Evolutionary conservation across 352 stramenopile genomes (phyloP), one percentile per base, ranked within the genome.

Genomic region (Pilasporangium apinafurcum): DNA sequence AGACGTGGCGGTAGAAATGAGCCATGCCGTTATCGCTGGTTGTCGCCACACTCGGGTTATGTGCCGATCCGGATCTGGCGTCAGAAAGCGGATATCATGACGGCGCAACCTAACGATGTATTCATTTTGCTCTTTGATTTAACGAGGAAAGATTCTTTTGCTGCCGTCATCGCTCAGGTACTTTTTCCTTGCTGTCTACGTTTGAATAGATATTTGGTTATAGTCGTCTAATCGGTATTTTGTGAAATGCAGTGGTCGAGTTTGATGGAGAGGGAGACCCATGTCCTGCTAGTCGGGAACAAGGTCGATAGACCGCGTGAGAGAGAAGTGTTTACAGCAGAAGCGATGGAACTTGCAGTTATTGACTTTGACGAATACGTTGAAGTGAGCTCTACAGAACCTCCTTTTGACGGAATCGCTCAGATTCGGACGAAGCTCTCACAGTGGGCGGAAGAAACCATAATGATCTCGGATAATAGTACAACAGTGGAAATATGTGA

Each of bases 51-150:
- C 31, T 14, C 13, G 35, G 24, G 6, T 14, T n/a, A 24, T 26
- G 34, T 16, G 8, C 14, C 16, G 28, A 28, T 65, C 16, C 20
- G 32, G 17, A 33, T 62, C 37, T 39, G 52, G 9, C 40, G 41
- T 34, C 32, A 53, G 20, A 52, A 39, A 6, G 25, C 21, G 22
- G 35, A 53, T 18, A 34, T 54, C 35, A 37, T 22, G 29, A 22
- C 40, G 4, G 50, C 14, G n/a, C 16, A 38, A 54, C 29, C 48
- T 12, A 17, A 62, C 38, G 40, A n/a, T 12, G 53, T 78, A 8
- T 33, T 81, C 17, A 54, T 86, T 31, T 41, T 86, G 8, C 44
- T 83, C 14, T 86, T 83, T 33, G 59, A 83, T 33, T 46, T 86
- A 24, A 75, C 57, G 10, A 39, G 59, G 18, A 59, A 50, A 30